These are phyloP conservation scores for Camelina laxa DNA, from an alignment of 345 rosid species.

Conservation along the genomic window DNA sequence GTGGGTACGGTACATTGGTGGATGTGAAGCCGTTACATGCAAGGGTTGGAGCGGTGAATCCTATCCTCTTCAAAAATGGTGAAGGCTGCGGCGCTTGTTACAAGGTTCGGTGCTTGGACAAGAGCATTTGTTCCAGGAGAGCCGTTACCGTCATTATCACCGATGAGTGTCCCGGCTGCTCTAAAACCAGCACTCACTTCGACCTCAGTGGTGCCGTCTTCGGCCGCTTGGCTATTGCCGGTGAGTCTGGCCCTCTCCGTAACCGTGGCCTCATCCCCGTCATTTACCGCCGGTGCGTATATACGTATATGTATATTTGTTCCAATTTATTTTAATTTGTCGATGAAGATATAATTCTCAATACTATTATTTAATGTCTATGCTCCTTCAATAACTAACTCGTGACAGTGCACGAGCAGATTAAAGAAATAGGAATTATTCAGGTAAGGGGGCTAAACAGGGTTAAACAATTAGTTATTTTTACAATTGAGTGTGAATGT, in stretches of 20 bases:
- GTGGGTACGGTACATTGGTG: constrained; percentile 92
- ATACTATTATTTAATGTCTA: constrained; percentile 4
- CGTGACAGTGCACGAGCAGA: constrained; percentile 38
- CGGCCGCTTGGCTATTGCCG: constrained; percentile 85
- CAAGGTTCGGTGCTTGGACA: constrained; percentile 82
- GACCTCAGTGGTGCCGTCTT: constrained; percentile 97
- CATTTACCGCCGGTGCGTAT: constrained; percentile 60
- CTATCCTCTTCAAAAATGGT: constrained; percentile 81
- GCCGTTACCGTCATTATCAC: constrained; percentile 90
- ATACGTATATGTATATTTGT: background rate
- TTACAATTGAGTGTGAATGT: constrained; percentile 20
- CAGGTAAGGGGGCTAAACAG: background rate
- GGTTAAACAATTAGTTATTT: background rate
- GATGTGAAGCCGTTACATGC: constrained; percentile 91
- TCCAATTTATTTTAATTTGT: background rate
- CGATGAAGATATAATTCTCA: background rate
- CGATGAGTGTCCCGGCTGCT: constrained; percentile 90
- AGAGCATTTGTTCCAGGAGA: constrained; percentile 76
- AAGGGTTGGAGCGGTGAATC: constrained; percentile 93
- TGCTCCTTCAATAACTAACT: constrained; percentile 35
- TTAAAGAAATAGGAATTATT: background rate
- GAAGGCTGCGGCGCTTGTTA: constrained; percentile 97
- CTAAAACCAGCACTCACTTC: constrained; percentile 73
- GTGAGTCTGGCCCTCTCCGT: constrained; percentile 73
- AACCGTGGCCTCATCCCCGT: constrained; percentile 84